These are phyloP conservation scores for Leptographium wingfieldii DNA, from an alignment of 2,329 filamentous ascomycete species.

Conservation along the genomic window DNA sequence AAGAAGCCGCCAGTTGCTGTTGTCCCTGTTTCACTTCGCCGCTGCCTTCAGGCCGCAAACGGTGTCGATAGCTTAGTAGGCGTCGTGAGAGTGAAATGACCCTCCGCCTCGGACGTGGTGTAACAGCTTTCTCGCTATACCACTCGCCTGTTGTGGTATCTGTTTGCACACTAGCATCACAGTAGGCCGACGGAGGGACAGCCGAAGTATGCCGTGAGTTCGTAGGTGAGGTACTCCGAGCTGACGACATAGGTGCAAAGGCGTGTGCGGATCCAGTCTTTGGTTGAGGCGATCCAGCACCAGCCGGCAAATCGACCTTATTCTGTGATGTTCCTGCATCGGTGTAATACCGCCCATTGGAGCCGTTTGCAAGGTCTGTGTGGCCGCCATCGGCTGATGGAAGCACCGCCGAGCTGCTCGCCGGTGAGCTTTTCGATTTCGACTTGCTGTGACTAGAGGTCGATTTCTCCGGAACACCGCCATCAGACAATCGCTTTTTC, in stretches of 20 bases:
- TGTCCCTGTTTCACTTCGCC: constrained; percentile 17
- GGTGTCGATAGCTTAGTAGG: constrained; percentile 35
- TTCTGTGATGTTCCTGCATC: constrained; percentile 41
- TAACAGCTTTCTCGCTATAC: constrained; percentile 28
- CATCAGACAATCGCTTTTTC: constrained; percentile 50
- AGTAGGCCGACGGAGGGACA: constrained; percentile 29
- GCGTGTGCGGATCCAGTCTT: constrained; percentile 6
- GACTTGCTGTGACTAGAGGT: constrained; percentile 13
- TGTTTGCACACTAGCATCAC: constrained; percentile 40
- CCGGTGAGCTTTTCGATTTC: constrained; percentile 15
- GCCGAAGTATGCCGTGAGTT: constrained; percentile 26
- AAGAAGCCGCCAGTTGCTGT: not conserved
- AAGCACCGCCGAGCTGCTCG: not conserved
- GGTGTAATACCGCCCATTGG: constrained; percentile 30
- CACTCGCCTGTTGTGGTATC: constrained; percentile 41
- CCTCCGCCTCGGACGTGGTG: constrained; percentile 29
- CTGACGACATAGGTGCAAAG: not conserved
- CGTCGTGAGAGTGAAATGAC: constrained; percentile 42
- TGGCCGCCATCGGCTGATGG: constrained; percentile 1
- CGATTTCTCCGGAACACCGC: constrained; percentile 14
- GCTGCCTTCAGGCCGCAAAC: constrained; percentile 26
- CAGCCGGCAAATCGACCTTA: constrained; percentile 39
- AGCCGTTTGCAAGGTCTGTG: constrained; percentile 19
- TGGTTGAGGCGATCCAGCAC: constrained; percentile 26
- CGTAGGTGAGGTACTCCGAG: not conserved